These are phyloP conservation scores for Wallacemonas sp. DNA, from an alignment of 208 protist genomes.

Conservation along the genomic window DNA sequence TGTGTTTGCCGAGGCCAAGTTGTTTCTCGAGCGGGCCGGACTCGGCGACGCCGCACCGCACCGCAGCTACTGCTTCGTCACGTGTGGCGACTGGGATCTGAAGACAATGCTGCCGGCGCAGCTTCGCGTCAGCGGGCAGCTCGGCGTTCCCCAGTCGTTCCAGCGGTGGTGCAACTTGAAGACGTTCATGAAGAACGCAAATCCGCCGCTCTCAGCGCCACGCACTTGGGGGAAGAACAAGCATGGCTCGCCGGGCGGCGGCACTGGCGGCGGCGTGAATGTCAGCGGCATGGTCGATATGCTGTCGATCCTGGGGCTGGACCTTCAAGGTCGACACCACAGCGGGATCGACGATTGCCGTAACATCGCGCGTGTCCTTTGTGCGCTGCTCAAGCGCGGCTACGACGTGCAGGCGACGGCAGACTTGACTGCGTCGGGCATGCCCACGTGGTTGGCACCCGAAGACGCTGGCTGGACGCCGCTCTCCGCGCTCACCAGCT, in stretches of 20 bases:
- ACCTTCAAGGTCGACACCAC: slow-evolving; percentile 84
- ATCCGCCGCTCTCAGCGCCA: background rate
- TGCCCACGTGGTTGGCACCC: slow-evolving; percentile 14
- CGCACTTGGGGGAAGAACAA: background rate
- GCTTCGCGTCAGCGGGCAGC: slow-evolving; percentile 25
- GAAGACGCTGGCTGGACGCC: background rate
- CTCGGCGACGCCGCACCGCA: slow-evolving; percentile 42
- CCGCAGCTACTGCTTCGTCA: slow-evolving; percentile 84
- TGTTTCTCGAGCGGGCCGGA: slow-evolving; percentile 46
- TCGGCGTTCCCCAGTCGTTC: slow-evolving; percentile 27
- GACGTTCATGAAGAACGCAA: slow-evolving; percentile 42
- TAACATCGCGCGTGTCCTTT: slow-evolving; percentile 88
- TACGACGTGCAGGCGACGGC: slow-evolving; percentile 36
- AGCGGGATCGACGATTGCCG: slow-evolving; percentile 93
- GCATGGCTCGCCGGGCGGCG: background rate
- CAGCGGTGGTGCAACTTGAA: slow-evolving; percentile 92
- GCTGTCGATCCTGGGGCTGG: slow-evolving; percentile 54
- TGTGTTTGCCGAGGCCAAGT: slow-evolving; percentile 55
- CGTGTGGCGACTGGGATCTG: slow-evolving; percentile 95
- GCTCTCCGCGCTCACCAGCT: slow-evolving; percentile 10
- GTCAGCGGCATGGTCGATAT: slow-evolving; percentile 65
- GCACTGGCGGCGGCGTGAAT: background rate
- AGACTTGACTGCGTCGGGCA: background rate
- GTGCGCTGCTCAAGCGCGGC: slow-evolving; percentile 40
- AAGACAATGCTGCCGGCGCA: slow-evolving; percentile 81